A percentile compares a stretch with the other conserved stretches of the same genome.
Conservation (phyloP, 2,329 filamentous ascomycete species). For the Biscogniauxia marginata region DNA sequence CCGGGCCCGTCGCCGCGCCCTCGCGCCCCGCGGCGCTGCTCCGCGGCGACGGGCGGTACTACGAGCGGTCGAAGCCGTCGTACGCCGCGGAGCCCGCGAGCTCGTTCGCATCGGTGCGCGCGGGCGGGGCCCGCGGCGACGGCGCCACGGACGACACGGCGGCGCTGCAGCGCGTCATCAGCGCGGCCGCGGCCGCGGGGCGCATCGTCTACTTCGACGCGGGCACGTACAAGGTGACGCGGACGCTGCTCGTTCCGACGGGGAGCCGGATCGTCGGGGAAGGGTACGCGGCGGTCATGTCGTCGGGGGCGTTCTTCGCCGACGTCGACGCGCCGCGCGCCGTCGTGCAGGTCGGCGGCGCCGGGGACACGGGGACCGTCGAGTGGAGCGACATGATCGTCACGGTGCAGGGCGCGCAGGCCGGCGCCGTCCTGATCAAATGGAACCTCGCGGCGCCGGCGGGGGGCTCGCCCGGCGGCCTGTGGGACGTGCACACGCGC, state of each 20-base stretch:
- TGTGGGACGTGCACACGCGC: conserved; percentile 78
- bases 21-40: conserved; percentile 55
- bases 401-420: conserved; percentile 56
- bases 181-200: conserved; percentile 49
- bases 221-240: conserved; percentile 59
- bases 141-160: conserved; percentile 72
- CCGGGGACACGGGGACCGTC: conserved; percentile 56
- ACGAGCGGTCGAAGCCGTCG: conserved; percentile 74
- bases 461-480: conserved; percentile 44
- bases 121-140: conserved; percentile 68
- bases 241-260: conserved; percentile 50
- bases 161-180: conserved; percentile 66
- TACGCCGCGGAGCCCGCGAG: conserved; percentile 60
- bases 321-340: conserved; percentile 50
- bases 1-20: conserved; percentile 46
- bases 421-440: conserved; percentile 62
- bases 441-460: conserved; percentile 57
- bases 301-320: conserved; percentile 48
- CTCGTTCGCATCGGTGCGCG: conserved; percentile 68
- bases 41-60: conserved; percentile 54
- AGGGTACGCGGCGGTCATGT: conserved; percentile 52
- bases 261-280: conserved; percentile 60
- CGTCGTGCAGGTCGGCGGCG: conserved; percentile 56
- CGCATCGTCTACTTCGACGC: conserved; percentile 62
- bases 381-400: conserved; percentile 66